Evolutionary conservation across 2,329 filamentous ascomycete genomes (phyloP), one percentile per base, ranked within the genome.

Genomic region (Penicillium sp.): DNA sequence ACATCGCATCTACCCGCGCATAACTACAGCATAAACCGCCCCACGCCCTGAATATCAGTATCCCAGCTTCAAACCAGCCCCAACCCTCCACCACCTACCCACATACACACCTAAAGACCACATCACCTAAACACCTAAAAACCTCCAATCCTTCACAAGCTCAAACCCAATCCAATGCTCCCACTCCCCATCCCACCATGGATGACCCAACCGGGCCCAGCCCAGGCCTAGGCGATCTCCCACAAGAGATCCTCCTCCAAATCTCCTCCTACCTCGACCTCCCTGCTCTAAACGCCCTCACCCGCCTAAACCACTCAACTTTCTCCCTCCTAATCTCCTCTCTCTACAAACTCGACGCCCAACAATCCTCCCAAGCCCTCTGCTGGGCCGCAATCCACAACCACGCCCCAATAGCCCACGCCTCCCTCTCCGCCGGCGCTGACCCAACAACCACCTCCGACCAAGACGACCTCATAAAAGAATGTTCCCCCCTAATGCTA

Each of bases 331-430:
- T 65, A 14, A 63, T 59, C 31, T 34, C 45, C 3, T 29, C 10
- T 5, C 56, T 68, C 14, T 68, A 67, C 43, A 54, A 48, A 31
- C 42, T 45, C 31, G 50, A 5, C 39, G 51, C 31, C 51, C 65
- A 48, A 51, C 51, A 13, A 42, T 43, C n/a, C 40, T 47, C 5
- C 5, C 52, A 42, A n/a, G 58, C 64, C 2, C 48, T 68, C n/a
- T 47, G 54, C 14, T 64, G 63, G 64, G 62, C 65, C 28, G 58
- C 62, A 21, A 51, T 34, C 13, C 37, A 56, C 29, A 55, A 62
- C 29, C 40, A 31, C 6, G 13, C 23, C 13, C 28, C 18, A 14
- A 65, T 56, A 18, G 59, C 53, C 10, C 43, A 45, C 7, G 48
- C 53, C 33, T 49, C 53, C 11, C 51, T 67, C 33, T 34, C 47